Base-by-base conservation (phyloP, 495 filamentous ascomycete species). In the Poronia punctata region DNA sequence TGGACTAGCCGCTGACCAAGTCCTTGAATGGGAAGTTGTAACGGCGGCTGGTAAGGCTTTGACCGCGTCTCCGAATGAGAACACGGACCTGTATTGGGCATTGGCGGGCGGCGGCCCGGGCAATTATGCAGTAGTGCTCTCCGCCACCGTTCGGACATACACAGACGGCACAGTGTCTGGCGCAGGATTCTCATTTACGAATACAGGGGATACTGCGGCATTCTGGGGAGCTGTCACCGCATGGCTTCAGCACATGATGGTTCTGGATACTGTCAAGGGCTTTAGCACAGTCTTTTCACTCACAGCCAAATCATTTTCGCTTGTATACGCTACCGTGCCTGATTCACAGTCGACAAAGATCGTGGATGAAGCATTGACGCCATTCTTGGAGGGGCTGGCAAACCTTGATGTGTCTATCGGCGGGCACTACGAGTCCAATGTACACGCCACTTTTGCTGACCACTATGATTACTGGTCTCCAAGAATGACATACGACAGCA, bases 21-120 rank as follows among this genome's bases (percentile, higher is more conserved):
- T 66, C 3, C 52, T 67, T 2, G 53, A 65, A 28, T 66, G 53
- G 14, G 65, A 65, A 28, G 67, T 78, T 12, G 70, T 79, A 5
- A 59, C 68, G 0, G 57, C 66, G n/a, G 56, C 65, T 15, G 75
- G 75, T 9, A 43, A 54, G 5, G 56, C 70, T 25, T 53, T 71
- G 4, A 72, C 62, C 0, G 72, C 68, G 0, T 65, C 56, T 16
- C 43, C 64, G 4, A 42, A 48, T 5, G 51, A 56, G 15, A 60
- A 79, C 31, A 28, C 62, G 0, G 75, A 79, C 18, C 62, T 79
- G 11, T 80, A 72, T 64, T 79, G 67, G 75, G 77, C 77, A 11
- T 51, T 78, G 0, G 57, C 60, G 16, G 76, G 74, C 7, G 74
- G 74, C 7, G 74, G 72, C 11, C 65, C 57, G 11, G 68, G 70